Conservation (phyloP, 352 stramenopile species). For the Pythium periplocum region DNA sequence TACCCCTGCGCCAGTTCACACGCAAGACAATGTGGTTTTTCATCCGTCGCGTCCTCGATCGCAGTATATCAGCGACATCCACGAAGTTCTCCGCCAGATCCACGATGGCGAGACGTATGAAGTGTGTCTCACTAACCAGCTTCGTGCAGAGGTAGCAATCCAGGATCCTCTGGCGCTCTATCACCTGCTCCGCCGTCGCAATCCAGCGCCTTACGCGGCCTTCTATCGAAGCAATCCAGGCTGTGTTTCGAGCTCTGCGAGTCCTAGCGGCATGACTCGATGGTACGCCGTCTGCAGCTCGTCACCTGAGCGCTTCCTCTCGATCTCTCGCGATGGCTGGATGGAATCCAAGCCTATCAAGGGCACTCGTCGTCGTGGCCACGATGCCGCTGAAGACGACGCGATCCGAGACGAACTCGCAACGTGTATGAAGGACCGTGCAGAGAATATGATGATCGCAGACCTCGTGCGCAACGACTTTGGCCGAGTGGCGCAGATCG, state of each 20-base stretch:
- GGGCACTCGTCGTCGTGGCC: slow-evolving; percentile 80
- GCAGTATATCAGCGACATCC: slow-evolving; percentile 87
- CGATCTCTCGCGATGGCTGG: slow-evolving; percentile 47
- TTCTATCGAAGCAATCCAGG: slow-evolving; percentile 83
- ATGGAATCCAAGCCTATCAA: slow-evolving; percentile 98
- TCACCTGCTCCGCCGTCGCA: slow-evolving; percentile 81
- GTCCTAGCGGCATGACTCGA: slow-evolving; percentile 14
- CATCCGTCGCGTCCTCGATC: slow-evolving; percentile 48
- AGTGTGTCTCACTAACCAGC: slow-evolving; percentile 94
- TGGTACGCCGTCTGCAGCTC: slow-evolving; percentile 93
- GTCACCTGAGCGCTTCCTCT: slow-evolving; percentile 95
- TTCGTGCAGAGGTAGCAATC: slow-evolving; percentile 49
- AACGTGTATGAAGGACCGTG: slow-evolving; percentile 89
- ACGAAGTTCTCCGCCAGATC: slow-evolving; percentile 87
- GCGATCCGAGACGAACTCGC: slow-evolving; percentile 71
- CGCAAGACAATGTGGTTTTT: slow-evolving; percentile 33
- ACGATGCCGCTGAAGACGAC: slow-evolving; percentile 36
- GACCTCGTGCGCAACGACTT: slow-evolving; percentile 97
- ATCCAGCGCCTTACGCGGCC: slow-evolving; percentile 93
- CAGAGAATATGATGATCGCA: slow-evolving; percentile 98
- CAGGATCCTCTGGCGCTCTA: slow-evolving; percentile 82
- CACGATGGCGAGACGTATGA: slow-evolving; percentile 94
- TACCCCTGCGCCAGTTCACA: slow-evolving; percentile 2
- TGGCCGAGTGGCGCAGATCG: slow-evolving; percentile 87
- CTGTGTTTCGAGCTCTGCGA: slow-evolving; percentile 4